Base-by-base conservation (phyloP, 1,139 yeast genomes). In the Taphrina populina region DNA sequence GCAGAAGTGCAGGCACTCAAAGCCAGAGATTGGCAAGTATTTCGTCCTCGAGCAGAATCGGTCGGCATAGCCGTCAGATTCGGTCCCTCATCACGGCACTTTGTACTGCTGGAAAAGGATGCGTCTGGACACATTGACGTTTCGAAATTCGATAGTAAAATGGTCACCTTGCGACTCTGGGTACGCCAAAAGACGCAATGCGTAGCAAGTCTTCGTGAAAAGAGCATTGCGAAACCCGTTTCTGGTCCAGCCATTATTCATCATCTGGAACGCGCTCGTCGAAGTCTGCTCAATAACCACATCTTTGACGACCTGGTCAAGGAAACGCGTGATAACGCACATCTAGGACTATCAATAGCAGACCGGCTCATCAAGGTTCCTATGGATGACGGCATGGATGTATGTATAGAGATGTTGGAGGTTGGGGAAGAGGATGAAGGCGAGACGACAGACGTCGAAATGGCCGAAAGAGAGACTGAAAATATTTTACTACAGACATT, bases 41-140 rank as follows among this genome's bases (percentile, higher is more conserved):
- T 49, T n/a, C 24, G 44, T 15, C 40, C 52, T 24, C 7, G 13
- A 13, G 17, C 27, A 6, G 54, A 39, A 5, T 11, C 35, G 4
- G 36, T 13, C 21, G 37, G 45, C 20, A 13, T 49, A 23, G 29
- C 39, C n/a, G 40, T 49, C 21, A 40, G 40, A 23, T 49, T 39
- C 26, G 54, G 54, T 11, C 23, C 46, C 1, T 37, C 20, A n/a
- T 26, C 43, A 11, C 21, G 46, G 10, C 54, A 49, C 19, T 32
- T 15, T 26, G 32, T 49, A 8, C 27, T 30, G 6, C 26, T 39
- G 19, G 44, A 27, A 13, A 30, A 34, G n/a, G 44, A 40, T 35
- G 24, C 27, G n/a, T 10, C 32, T 1, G 54, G 54, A 5, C 32
- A 40, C 17, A 39, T 49, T 13, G 54, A 49, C 32, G 15, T 46